phyloP scores from a whole-genome alignment of 1,284 basidiomycete genomes.

The Trichosporon asahii region DNA sequence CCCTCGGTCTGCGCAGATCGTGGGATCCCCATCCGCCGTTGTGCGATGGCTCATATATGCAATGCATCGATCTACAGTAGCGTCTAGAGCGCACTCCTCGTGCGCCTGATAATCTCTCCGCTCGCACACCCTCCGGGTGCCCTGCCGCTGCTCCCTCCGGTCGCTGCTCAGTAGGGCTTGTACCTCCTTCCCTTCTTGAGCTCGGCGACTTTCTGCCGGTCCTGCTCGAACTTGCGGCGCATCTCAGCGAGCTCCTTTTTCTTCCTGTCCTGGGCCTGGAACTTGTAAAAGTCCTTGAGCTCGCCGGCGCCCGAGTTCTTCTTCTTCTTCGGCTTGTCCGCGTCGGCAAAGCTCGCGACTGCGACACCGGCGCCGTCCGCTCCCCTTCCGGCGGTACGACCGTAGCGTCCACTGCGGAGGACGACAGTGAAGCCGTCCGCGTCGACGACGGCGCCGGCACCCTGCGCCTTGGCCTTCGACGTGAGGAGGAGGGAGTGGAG shows the following conservation, averaged over 20 bases:
- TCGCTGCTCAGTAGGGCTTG: constrained; percentile 67
- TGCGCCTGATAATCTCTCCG: too few species aligned
- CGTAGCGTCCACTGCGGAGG: constrained; percentile 79
- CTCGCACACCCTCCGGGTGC: too few species aligned
- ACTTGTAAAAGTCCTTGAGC: constrained; percentile 67
- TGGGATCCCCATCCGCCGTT: not conserved
- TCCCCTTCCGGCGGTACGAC: constrained; percentile 73
- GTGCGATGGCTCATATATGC: not conserved
- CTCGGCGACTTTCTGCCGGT: constrained; percentile 80
- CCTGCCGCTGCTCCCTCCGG: not conserved
- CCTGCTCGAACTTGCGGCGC: constrained; percentile 75
- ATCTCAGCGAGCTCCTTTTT: constrained; percentile 72
- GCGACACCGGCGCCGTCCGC: constrained; percentile 67
- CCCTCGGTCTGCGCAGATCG: not conserved
- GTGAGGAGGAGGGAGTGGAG: constrained; percentile 55
- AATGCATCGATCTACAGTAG: constrained; percentile 7
- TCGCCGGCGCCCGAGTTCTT: constrained; percentile 66
- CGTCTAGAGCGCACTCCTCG: too few species aligned
- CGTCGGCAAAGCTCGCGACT: constrained; percentile 61
- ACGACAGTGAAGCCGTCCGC: constrained; percentile 90
- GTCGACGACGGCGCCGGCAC: constrained; percentile 69
- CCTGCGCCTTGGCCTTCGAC: constrained; percentile 57
- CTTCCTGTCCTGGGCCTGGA: constrained; percentile 83
- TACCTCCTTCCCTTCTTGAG: constrained; percentile 72
- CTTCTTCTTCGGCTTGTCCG: constrained; percentile 56